Percentiles rank a stretch among this genome's conserved stretches.
Conservation (phyloP, 78 protist species). For the Dictyostelium firmibasis region DNA sequence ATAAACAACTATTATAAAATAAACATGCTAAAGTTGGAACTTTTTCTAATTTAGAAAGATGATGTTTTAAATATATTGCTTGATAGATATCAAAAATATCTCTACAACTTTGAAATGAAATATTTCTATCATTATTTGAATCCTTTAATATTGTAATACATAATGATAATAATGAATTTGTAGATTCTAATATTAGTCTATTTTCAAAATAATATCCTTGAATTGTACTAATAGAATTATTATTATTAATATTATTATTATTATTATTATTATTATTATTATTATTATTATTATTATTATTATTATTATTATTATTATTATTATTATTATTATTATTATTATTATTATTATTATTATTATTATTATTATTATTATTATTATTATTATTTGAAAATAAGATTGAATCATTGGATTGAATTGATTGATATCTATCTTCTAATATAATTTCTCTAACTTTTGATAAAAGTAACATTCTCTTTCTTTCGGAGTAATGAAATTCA, state of each 20-base stretch:
- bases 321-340: not conserved
- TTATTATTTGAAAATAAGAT: not conserved
- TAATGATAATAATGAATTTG: not conserved
- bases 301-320: not conserved
- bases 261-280: not conserved
- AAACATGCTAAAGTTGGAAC: conserved; percentile 32
- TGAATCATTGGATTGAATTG: conserved; percentile 27
- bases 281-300: not conserved
- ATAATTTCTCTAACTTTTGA: conserved; percentile 36
- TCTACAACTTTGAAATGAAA: conserved; percentile 51
- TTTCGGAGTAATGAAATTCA: conserved; percentile 58
- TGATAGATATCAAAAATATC: conserved; percentile 48
- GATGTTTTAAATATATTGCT: conserved; percentile 22
- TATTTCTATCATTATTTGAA: not conserved
- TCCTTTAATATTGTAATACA: conserved; percentile 16
- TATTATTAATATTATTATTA: not conserved
- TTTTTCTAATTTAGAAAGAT: not conserved
- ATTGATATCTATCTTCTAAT: conserved; percentile 16
- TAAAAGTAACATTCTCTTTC: conserved; percentile 26
- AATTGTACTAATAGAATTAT: not conserved
- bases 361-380: not conserved
- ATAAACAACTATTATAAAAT: conserved; percentile 66
- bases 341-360: not conserved
- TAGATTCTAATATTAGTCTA: conserved; percentile 22
- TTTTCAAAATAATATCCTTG: conserved; percentile 36